These are phyloP conservation scores for Paraconiothyrium sp. DNA, from an alignment of 2,329 filamentous ascomycete species.

Conservation along the genomic window DNA sequence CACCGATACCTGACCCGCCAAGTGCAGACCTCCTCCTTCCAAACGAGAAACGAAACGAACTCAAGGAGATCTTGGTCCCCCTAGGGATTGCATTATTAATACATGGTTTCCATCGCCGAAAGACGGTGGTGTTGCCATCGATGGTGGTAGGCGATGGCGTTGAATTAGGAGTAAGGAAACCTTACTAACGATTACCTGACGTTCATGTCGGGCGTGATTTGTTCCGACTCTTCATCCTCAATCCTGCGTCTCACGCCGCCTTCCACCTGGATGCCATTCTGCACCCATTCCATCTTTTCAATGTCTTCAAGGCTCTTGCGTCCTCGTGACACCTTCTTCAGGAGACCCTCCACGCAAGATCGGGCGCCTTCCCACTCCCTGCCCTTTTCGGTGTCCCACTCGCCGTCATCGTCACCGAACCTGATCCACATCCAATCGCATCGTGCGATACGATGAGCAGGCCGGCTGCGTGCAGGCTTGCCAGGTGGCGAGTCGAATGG, in stretches of 20 bases:
- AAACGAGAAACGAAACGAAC: neutral
- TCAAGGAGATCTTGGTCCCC: neutral
- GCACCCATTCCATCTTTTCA: constrained; percentile 78
- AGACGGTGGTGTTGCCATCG: neutral
- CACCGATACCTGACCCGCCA: constrained; percentile 4
- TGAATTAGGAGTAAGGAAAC: constrained; percentile 12
- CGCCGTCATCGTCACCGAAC: constrained; percentile 83
- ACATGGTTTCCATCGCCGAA: neutral
- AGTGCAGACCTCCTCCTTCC: constrained; percentile 5
- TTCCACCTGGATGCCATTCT: constrained; percentile 74
- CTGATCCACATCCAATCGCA: constrained; percentile 96
- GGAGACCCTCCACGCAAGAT: constrained; percentile 80
- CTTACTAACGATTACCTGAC: constrained; percentile 45
- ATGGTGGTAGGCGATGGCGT: neutral
- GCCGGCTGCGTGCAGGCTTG: constrained; percentile 77
- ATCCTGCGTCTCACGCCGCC: constrained; percentile 63
- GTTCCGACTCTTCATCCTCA: constrained; percentile 54
- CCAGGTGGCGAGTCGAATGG: constrained; percentile 92
- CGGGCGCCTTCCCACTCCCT: constrained; percentile 77
- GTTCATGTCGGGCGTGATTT: constrained; percentile 22
- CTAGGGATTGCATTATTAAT: constrained; percentile 6
- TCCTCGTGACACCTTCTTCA: constrained; percentile 80
- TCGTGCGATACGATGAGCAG: constrained; percentile 92
- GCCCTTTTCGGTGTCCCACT: constrained; percentile 78
- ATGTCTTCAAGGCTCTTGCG: constrained; percentile 81